A percentile compares a stretch with the other conserved stretches of the same genome.
Evolutionary conservation across 352 stramenopile species (phyloP).

Genomic region (Globisporangium paddicum): DNA sequence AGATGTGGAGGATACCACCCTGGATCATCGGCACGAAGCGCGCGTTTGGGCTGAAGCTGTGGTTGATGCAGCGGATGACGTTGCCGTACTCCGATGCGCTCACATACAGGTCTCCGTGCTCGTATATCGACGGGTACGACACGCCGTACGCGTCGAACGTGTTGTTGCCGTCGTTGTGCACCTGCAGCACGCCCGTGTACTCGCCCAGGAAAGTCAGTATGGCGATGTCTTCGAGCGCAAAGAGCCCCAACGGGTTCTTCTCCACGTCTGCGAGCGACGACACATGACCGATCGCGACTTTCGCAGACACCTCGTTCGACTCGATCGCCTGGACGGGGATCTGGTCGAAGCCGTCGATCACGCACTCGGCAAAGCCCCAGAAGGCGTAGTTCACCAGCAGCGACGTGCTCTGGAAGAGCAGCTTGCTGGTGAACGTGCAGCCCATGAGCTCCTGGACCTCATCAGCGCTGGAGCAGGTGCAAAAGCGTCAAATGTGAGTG

Average conservation of each 20-base stretch:
- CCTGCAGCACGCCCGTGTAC: slow-evolving; percentile 61
- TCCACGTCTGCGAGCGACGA: slow-evolving; percentile 38
- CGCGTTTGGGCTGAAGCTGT: slow-evolving; percentile 55
- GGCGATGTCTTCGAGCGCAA: slow-evolving; percentile 44
- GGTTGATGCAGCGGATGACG: slow-evolving; percentile 74
- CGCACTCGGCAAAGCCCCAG: slow-evolving; percentile 60
- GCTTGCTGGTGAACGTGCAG: slow-evolving; percentile 67
- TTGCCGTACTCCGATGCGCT: slow-evolving; percentile 73
- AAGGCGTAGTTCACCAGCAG: slow-evolving; percentile 77
- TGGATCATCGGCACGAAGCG: slow-evolving; percentile 64
- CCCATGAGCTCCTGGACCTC: slow-evolving; percentile 55
- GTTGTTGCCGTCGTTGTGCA: slow-evolving; percentile 32
- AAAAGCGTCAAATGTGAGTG: too few species aligned
- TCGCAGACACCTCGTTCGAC: slow-evolving; percentile 31
- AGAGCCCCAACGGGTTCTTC: slow-evolving; percentile 52
- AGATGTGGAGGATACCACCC: slow-evolving; percentile 63
- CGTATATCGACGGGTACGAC: slow-evolving; percentile 65
- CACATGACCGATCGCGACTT: slow-evolving; percentile 54
- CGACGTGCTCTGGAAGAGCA: slow-evolving; percentile 62
- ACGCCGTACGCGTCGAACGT: slow-evolving; percentile 65
- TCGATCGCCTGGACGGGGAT: slow-evolving; percentile 21
- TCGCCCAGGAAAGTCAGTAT: slow-evolving; percentile 51
- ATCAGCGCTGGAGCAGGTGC: slow-evolving; percentile 27
- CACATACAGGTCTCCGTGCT: slow-evolving; percentile 60
- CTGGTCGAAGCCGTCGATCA: slow-evolving; percentile 43